Evolutionary conservation across 257 asterid genomes (phyloP), one percentile per base, ranked within the genome.

Genomic region (Voacanga thouarsii): DNA sequence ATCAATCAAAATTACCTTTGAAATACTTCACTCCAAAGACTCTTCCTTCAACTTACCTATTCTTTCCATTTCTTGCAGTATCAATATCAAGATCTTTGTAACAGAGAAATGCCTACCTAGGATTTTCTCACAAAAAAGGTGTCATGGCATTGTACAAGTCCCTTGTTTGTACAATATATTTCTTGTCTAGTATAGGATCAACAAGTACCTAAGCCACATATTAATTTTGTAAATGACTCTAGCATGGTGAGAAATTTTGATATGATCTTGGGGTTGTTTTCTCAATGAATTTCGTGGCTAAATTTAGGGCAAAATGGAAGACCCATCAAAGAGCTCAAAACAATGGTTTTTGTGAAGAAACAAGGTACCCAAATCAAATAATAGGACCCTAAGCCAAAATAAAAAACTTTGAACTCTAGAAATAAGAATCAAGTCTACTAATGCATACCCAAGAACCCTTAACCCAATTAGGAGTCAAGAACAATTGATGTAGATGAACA

Each of bases 191-290:
- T 1, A 77, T 75, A 3, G 61, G 23, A 33, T 80, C 85, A 1
- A 70, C 76, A 37, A 51, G 77, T 4, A 71, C 64, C 85, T 85
- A 75, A 43, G 63, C 66, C 5, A 77, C 59, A 53, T 80, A 84
- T 77, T 79, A 18, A 78, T 45, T 78, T 77, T 67, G 74, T 56
- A 80, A 6, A 82, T 70, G 59, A 80, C 73, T 7, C 89, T 85
- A 0, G 74, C 79, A 1, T 85, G 79, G 49, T 84, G 88, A 4
- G 88, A 85, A 60, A 84, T n/a, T n/a, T n/a, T n/a, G n/a, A n/a
- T n/a, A n/a, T n/a, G n/a, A n/a, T n/a, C n/a, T n/a, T n/a, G n/a
- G n/a, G n/a, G n/a, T n/a, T n/a, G n/a, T n/a, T n/a, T n/a, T n/a
- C n/a, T n/a, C n/a, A n/a, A n/a, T n/a, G n/a, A n/a, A n/a, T n/a